Base-by-base conservation (phyloP, 1,284 basidiomycete species). In the Ganoderma meredithae region DNA sequence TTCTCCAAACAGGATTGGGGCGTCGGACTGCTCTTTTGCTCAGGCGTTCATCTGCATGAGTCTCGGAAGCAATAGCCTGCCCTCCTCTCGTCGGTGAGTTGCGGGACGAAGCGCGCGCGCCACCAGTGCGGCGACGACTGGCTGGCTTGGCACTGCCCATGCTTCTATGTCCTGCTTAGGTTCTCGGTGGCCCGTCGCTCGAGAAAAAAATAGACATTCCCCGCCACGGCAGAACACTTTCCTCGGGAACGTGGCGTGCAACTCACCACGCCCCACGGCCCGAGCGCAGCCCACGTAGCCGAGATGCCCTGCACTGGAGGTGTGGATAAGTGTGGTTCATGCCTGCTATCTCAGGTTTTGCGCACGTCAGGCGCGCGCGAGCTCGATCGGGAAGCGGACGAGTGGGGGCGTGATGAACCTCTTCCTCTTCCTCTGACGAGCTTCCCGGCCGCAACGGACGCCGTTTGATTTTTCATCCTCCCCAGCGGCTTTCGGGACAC, bases 301-400 rank as follows among this genome's bases (percentile, higher is more conserved):
- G 66, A 67, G 66, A 63, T 64, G 62, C 66, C 66, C 66, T 67
- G 22, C 59, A 22, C 40, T 60, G 58, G 58, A 17, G 5, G 10
- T 40, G 55, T 49, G 60, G 61, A 53, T 47, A 62, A 55, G 33
- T 31, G 44, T 59, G 60, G 60, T 39, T 47, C 36, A 19, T n/a
- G 36, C 64, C 41, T 19, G 44, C 31, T 56, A 56, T 43, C 41
- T 62, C 64, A 41, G 25, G 2, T 33, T 19, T 43, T 61, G 52
- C 55, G 52, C 33, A 44, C 36, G 33, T 15, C 8, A 39, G 43
- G 43, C 55, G 55, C 55, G 53, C 33, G 19, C 33, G n/a, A 7
- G 22, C 12, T n/a, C 36, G 55, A 36, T 31, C 33, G 55, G 33
- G 19, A 39, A 36, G 55, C 55, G 41, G 31, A 31, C 8, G 25